These are phyloP conservation scores for Irpex rosettiformis DNA, from an alignment of 1,284 basidiomycete species.

Conservation along the genomic window DNA sequence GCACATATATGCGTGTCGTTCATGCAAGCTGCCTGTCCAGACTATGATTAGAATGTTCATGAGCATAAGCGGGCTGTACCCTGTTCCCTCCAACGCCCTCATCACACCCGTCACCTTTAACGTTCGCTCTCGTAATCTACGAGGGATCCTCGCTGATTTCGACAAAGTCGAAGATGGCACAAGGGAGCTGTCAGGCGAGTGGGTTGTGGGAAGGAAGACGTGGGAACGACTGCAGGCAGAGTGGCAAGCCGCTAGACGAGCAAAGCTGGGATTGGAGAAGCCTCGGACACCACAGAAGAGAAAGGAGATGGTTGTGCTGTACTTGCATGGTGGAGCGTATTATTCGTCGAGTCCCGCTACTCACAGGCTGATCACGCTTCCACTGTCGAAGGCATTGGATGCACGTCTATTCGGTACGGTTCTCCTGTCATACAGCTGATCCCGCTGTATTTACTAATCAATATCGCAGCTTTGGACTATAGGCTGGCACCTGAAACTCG, in stretches of 20 bases:
- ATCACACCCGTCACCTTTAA: conserved; percentile 94
- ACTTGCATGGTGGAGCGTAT: conserved; percentile 95
- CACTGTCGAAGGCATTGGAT: conserved; percentile 86
- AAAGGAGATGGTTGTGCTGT: conserved; percentile 85
- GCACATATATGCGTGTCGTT: background rate
- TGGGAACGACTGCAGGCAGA: conserved; percentile 89
- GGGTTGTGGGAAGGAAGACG: conserved; percentile 90
- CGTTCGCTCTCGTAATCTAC: conserved; percentile 70
- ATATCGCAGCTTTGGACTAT: conserved; percentile 84
- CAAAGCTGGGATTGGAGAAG: background rate
- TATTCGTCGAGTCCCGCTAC: conserved; percentile 94
- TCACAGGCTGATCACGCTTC: conserved; percentile 89
- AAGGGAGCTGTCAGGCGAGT: conserved; percentile 90
- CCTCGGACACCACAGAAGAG: conserved; percentile 25
- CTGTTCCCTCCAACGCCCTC: conserved; percentile 89
- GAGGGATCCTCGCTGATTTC: conserved; percentile 74
- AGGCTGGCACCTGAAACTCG: conserved; percentile 92
- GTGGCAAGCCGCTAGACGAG: conserved; percentile 49
- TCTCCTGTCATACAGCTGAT: background rate
- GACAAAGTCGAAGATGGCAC: conserved; percentile 73
- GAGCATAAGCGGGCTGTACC: conserved; percentile 79
- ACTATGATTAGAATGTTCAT: conserved; percentile 77
- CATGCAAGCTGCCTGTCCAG: conserved; percentile 31
- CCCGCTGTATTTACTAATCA: background rate
- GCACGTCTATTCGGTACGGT: conserved; percentile 89